These are phyloP conservation scores for Solanum bulbocastanum DNA, from an alignment of 257 asterid genomes.

Conservation along the genomic window DNA sequence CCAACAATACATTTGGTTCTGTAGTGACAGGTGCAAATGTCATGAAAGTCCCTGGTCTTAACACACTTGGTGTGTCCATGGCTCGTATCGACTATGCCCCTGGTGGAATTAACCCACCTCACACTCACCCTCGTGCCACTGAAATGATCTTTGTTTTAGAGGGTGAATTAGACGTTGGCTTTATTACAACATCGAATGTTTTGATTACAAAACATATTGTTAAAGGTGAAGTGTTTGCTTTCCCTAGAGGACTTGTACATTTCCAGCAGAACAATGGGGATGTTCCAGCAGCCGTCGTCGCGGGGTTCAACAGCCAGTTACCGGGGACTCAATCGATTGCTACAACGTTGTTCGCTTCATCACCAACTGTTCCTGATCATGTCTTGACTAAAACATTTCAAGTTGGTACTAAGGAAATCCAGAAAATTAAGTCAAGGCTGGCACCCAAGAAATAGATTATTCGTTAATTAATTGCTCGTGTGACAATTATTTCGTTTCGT, in stretches of 20 bases:
- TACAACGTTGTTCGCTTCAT: conserved; percentile 36
- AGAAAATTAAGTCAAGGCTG: conserved; percentile 41
- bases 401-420: conserved; percentile 23
- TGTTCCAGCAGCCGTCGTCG: conserved; percentile 32
- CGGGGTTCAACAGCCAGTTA: conserved; percentile 71
- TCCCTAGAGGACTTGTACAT: conserved; percentile 54
- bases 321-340: conserved; percentile 67
- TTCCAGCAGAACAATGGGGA: conserved; percentile 27
- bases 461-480: not conserved
- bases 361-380: conserved; percentile 46
- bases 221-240: conserved; percentile 46
- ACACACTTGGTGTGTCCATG: conserved; percentile 66
- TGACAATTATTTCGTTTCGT: not conserved
- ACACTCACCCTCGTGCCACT: conserved; percentile 70
- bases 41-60: conserved; percentile 50
- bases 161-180: conserved; percentile 51
- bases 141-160: conserved; percentile 41
- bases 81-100: conserved; percentile 43
- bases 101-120: conserved; percentile 56
- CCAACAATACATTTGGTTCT: conserved; percentile 40
- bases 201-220: conserved; percentile 37
- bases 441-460: conserved; percentile 26
- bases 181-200: conserved; percentile 44
- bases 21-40: conserved; percentile 52
- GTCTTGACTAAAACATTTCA: conserved; percentile 57